phyloP scores from a whole-genome alignment of 352 stramenopile genomes.

The Plasmopara halstedii region DNA sequence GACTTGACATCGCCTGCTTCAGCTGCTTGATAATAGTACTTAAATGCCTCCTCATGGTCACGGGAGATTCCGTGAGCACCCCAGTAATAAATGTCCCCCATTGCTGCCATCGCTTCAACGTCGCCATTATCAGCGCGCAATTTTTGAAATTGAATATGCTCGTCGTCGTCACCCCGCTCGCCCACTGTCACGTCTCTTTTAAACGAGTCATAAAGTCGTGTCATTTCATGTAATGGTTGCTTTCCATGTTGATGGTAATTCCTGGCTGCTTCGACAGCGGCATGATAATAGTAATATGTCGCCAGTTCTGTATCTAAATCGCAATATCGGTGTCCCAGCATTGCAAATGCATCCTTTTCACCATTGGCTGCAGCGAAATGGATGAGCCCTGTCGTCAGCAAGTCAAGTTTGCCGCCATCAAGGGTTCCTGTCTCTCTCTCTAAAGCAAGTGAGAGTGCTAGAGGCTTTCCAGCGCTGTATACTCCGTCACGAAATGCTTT shows the following conservation, averaged over 20 bases:
- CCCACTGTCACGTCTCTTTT: slow-evolving; percentile 34
- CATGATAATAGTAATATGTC: slow-evolving; percentile 54
- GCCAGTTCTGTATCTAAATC: slow-evolving; percentile 22
- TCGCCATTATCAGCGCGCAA: slow-evolving; percentile 72
- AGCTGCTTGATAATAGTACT: slow-evolving; percentile 73
- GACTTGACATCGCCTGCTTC: slow-evolving; percentile 39
- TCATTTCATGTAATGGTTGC: slow-evolving; percentile 73
- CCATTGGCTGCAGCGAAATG: slow-evolving; percentile 42
- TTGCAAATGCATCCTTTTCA: slow-evolving; percentile 36
- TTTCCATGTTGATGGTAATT: slow-evolving; percentile 64
- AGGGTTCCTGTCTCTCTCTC: background rate
- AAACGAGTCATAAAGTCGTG: slow-evolving; percentile 58
- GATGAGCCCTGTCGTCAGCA: slow-evolving; percentile 32
- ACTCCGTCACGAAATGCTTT: slow-evolving; percentile 12
- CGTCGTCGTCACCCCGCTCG: slow-evolving; percentile 68
- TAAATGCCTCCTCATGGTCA: slow-evolving; percentile 59
- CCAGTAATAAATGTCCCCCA: slow-evolving; percentile 89
- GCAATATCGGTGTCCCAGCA: slow-evolving; percentile 46
- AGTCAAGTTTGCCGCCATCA: background rate
- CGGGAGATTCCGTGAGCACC: slow-evolving; percentile 60
- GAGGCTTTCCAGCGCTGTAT: slow-evolving; percentile 17
- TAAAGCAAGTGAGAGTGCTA: slow-evolving; percentile 18
- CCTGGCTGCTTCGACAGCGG: slow-evolving; percentile 31
- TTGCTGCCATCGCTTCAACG: slow-evolving; percentile 63
- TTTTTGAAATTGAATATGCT: slow-evolving; percentile 82